Conservation (phyloP, 2,329 filamentous ascomycete species). For the Chaetomiaceae sp. region DNA sequence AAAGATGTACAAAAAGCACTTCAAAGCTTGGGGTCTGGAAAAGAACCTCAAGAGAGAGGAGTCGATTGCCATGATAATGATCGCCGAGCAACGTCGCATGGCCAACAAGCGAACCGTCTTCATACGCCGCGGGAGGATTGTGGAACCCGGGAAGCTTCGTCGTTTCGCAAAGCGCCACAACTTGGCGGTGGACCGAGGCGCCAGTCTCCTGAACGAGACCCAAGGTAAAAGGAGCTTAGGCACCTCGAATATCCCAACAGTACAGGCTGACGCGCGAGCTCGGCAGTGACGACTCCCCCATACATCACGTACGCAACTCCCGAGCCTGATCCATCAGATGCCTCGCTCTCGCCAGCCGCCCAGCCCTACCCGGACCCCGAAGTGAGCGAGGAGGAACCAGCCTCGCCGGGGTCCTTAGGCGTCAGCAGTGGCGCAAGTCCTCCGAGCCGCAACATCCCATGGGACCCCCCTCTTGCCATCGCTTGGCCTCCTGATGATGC, state of each 20-base stretch:
- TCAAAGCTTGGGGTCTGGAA: constrained; percentile 21
- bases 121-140: constrained; percentile 8
- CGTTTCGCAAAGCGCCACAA: constrained; percentile 18
- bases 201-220: background rate
- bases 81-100: constrained; percentile 13
- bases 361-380: background rate
- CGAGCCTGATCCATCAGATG: constrained; percentile 2
- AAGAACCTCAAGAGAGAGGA: constrained; percentile 22
- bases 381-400: background rate
- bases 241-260: too few relatives aligned
- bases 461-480: background rate
- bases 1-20: constrained; percentile 24
- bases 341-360: background rate
- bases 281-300: constrained; percentile 1
- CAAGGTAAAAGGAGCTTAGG: background rate
- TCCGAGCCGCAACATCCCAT: background rate
- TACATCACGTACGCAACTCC: constrained; percentile 16
- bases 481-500: background rate
- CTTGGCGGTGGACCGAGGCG: background rate
- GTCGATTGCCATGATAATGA: constrained; percentile 20
- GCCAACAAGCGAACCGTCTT: constrained; percentile 21
- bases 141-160: constrained; percentile 14
- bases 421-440: background rate
- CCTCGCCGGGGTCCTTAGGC: background rate
- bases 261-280: background rate